Conservation (phyloP, 768 basidiomycete species). For the Tylopilus subfusipes region DNA sequence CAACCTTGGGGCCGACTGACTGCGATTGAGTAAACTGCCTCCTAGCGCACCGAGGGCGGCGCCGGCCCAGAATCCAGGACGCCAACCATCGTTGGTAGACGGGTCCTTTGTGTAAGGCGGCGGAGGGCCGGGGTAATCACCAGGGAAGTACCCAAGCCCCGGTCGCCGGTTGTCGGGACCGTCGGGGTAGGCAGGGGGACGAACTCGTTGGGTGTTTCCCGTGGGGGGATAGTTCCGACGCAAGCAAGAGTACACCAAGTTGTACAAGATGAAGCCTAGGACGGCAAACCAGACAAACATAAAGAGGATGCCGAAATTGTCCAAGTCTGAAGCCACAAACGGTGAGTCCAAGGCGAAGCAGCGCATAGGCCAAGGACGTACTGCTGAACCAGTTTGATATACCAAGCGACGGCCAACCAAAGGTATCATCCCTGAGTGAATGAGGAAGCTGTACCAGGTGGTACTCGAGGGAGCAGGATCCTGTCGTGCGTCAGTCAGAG, state of each 20-base stretch:
- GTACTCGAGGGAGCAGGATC: slow-evolving; percentile 86
- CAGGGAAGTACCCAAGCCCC: slow-evolving; percentile 51
- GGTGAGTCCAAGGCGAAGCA: background rate
- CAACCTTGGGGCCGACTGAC: slow-evolving; percentile 25
- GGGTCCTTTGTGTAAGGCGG: slow-evolving; percentile 55
- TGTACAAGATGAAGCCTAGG: slow-evolving; percentile 53
- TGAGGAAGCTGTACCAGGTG: slow-evolving; percentile 67
- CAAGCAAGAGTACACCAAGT: slow-evolving; percentile 54
- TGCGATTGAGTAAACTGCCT: slow-evolving; percentile 49
- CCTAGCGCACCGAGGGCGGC: slow-evolving; percentile 70
- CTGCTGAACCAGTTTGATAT: slow-evolving; percentile 20
- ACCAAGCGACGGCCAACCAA: slow-evolving; percentile 8
- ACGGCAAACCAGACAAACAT: slow-evolving; percentile 53
- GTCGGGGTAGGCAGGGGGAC: slow-evolving; percentile 30
- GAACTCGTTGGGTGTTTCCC: slow-evolving; percentile 28
- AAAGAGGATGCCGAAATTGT: slow-evolving; percentile 49
- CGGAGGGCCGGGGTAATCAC: slow-evolving; percentile 44
- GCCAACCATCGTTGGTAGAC: slow-evolving; percentile 38
- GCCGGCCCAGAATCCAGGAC: slow-evolving; percentile 85
- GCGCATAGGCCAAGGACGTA: slow-evolving; percentile 4
- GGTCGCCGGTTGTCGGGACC: slow-evolving; percentile 16
- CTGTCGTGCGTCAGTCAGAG: slow-evolving; percentile 35
- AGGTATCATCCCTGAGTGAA: slow-evolving; percentile 21
- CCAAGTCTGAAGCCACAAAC: slow-evolving; percentile 37
- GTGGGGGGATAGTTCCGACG: slow-evolving; percentile 28